Conservation (phyloP, 768 basidiomycete species). For the Neoboletus magnificus region DNA sequence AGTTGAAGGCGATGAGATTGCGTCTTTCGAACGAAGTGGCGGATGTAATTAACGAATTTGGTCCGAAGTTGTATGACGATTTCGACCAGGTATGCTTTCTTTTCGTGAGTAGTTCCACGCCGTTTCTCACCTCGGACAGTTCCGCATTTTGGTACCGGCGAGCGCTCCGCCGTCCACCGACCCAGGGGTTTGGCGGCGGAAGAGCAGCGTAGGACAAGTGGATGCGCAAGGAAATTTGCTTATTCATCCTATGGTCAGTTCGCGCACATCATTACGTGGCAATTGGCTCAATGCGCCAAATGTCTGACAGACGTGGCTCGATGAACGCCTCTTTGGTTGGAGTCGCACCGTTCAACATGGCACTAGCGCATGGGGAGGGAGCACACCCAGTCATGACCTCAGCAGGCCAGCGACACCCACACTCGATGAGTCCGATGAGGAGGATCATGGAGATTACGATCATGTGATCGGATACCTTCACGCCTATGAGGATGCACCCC, state of each 20-base stretch:
- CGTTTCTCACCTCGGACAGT: conserved; percentile 38
- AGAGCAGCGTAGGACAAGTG: conserved; percentile 77
- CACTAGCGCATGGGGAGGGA: conserved; percentile 84
- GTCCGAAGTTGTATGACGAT: conserved; percentile 82
- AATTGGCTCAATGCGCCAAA: not conserved
- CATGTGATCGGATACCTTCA: conserved; percentile 72
- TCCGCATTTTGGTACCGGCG: conserved; percentile 77
- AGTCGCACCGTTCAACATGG: conserved; percentile 70
- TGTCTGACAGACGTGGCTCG: conserved; percentile 70
- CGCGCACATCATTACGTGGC: conserved; percentile 11
- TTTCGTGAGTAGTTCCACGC: not conserved
- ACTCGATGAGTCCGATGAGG: conserved; percentile 79
- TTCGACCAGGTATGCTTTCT: conserved; percentile 65
- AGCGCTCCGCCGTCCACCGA: conserved; percentile 77
- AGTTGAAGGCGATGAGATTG: conserved; percentile 69
- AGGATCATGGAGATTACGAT: conserved; percentile 89
- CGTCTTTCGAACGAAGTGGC: conserved; percentile 81
- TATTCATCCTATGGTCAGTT: conserved; percentile 78
- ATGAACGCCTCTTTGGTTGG: conserved; percentile 94
- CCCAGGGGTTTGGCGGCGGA: conserved; percentile 74
- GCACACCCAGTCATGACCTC: conserved; percentile 49
- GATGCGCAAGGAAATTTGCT: conserved; percentile 82
- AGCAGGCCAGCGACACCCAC: conserved; percentile 70
- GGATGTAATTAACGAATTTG: conserved; percentile 81
- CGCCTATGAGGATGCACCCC: conserved; percentile 42